Percentiles rank a stretch among this genome's conserved stretches.
Evolutionary conservation across 2,329 filamentous ascomycete species (phyloP).

Genomic region (Peltaster fructicola): DNA sequence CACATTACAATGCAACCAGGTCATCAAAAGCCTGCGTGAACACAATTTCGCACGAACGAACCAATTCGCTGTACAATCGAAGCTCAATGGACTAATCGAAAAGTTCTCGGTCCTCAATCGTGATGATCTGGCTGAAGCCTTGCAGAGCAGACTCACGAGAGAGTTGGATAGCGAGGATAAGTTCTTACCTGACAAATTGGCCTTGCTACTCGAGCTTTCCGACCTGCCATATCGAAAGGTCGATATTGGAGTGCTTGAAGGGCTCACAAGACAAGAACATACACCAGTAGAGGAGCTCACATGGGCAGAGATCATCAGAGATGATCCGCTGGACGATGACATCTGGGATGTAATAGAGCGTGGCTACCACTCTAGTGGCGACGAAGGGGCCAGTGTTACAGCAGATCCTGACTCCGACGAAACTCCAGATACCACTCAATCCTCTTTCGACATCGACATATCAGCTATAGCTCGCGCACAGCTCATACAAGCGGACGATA

Average conservation of each 20-base stretch:
- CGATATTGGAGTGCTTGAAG: slow-evolving; percentile 43
- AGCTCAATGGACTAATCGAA: slow-evolving; percentile 47
- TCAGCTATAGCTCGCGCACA: slow-evolving; percentile 17
- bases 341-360: slow-evolving; percentile 59
- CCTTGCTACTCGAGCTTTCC: slow-evolving; percentile 63
- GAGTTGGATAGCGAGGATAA: slow-evolving; percentile 40
- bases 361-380: slow-evolving; percentile 45
- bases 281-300: slow-evolving; percentile 30
- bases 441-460: slow-evolving; percentile 22
- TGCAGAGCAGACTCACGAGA: slow-evolving; percentile 39
- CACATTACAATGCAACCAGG: no score
- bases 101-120: slow-evolving; percentile 67
- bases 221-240: slow-evolving; percentile 60
- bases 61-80: slow-evolving; percentile 29
- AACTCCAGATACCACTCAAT: slow-evolving; percentile 17
- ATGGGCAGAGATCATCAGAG: slow-evolving; percentile 63
- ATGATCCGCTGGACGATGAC: slow-evolving; percentile 55
- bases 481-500: slow-evolving; percentile 15
- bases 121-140: slow-evolving; percentile 59
- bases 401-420: slow-evolving; percentile 11
- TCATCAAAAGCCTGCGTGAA: slow-evolving; percentile 22
- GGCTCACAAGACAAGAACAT: slow-evolving; percentile 11
- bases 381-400: slow-evolving; percentile 28
- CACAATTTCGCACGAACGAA: slow-evolving; percentile 29
- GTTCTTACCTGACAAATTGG: slow-evolving; percentile 64